phyloP scores from a whole-genome alignment of 2,329 filamentous ascomycete genomes.

The Fusarium abutilonis region DNA sequence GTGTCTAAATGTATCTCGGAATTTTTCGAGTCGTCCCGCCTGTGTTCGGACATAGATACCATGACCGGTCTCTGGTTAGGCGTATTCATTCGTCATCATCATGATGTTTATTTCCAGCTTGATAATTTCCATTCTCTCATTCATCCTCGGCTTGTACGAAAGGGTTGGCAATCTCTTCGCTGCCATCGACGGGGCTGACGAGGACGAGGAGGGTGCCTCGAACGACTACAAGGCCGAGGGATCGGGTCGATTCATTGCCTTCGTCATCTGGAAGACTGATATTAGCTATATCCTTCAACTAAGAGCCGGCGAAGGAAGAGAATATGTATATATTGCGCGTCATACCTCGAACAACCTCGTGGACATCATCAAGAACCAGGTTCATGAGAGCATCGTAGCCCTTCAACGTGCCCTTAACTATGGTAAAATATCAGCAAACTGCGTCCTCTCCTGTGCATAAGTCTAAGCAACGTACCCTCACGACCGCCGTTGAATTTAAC shows the following conservation, averaged over 20 bases:
- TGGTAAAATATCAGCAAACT: constrained; percentile 16
- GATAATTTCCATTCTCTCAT: constrained; percentile 43
- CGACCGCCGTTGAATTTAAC: constrained; percentile 97
- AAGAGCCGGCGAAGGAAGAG: not conserved
- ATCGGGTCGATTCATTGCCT: constrained; percentile 83
- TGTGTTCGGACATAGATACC: constrained; percentile 5
- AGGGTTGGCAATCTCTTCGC: constrained; percentile 94
- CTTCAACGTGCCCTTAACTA: constrained; percentile 89
- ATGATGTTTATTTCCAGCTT: constrained; percentile 23
- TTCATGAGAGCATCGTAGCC: constrained; percentile 99
- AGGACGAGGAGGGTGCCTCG: constrained; percentile 92
- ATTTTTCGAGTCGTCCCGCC: constrained; percentile 13
- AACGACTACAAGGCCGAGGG: constrained; percentile 87
- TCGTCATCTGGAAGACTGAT: constrained; percentile 77
- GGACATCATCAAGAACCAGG: constrained; percentile 91
- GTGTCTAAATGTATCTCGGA: not conserved
- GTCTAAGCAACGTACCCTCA: constrained; percentile 68
- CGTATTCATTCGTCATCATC: constrained; percentile 4
- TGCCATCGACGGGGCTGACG: constrained; percentile 92
- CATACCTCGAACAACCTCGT: constrained; percentile 87
- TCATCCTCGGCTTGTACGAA: constrained; percentile 81
- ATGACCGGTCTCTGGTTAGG: constrained; percentile 3
- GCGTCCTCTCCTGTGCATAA: not conserved
- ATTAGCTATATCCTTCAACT: constrained; percentile 6
- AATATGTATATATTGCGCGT: not conserved